phyloP scores from a whole-genome alignment of 1,139 yeast species.

The Kodamaea derodonti region DNA sequence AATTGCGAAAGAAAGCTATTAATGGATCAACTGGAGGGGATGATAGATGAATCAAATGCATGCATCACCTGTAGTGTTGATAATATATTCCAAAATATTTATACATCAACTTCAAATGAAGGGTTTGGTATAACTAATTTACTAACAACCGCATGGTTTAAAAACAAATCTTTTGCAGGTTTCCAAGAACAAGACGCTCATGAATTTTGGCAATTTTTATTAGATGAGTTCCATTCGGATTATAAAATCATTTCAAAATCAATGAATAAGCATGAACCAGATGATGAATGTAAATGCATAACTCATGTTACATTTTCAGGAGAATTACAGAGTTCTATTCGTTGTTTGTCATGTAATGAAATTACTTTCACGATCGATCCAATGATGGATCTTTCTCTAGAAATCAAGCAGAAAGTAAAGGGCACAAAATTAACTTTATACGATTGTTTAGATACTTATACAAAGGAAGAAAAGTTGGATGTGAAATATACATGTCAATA shows the following conservation, averaged over 20 bases:
- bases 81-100: slow-evolving; percentile 65
- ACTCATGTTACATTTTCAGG: slow-evolving; percentile 81
- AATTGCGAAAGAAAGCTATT: slow-evolving; percentile 28
- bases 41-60: slow-evolving; percentile 38
- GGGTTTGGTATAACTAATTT: slow-evolving; percentile 77
- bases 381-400: slow-evolving; percentile 83
- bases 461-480: slow-evolving; percentile 73
- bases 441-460: slow-evolving; percentile 73
- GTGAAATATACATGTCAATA: slow-evolving; percentile 63
- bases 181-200: slow-evolving; percentile 98
- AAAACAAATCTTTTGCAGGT: slow-evolving; percentile 82
- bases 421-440: slow-evolving; percentile 31
- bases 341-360: slow-evolving; percentile 65
- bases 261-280: slow-evolving; percentile 9
- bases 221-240: slow-evolving; percentile 77
- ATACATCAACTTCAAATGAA: slow-evolving; percentile 47
- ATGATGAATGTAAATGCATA: slow-evolving; percentile 60
- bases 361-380: slow-evolving; percentile 78
- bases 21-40: slow-evolving; percentile 17
- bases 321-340: slow-evolving; percentile 66
- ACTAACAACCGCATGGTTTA: slow-evolving; percentile 78
- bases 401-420: slow-evolving; percentile 38
- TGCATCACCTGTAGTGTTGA: slow-evolving; percentile 87
- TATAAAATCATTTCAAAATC: slow-evolving; percentile 23
- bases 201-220: slow-evolving; percentile 88